phyloP scores from a whole-genome alignment of 2,329 filamentous ascomycete species.

The Scorias spongiosa region DNA sequence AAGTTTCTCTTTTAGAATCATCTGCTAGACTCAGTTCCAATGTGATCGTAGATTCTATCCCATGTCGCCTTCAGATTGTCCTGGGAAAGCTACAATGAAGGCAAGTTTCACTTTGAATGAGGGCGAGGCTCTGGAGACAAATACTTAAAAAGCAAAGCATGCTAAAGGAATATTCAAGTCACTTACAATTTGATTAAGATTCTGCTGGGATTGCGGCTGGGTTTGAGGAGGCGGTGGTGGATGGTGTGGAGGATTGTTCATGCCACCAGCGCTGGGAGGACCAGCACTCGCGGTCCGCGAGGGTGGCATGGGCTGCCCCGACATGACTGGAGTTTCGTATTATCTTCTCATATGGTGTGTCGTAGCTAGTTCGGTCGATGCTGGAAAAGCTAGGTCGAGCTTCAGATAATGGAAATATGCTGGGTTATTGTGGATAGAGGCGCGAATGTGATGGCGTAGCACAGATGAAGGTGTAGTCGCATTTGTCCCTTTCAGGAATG shows the following conservation, averaged over 20 bases:
- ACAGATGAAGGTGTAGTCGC: neutral
- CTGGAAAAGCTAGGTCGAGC: too few species aligned
- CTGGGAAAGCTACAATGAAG: too few species aligned
- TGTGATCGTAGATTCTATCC: too few species aligned
- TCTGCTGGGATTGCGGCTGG: slow-evolving; percentile 59
- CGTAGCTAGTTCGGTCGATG: too few species aligned
- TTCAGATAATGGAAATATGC: too few species aligned
- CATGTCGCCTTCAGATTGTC: too few species aligned
- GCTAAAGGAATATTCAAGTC: neutral
- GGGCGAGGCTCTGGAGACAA: too few species aligned
- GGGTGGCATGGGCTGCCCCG: slow-evolving; percentile 20
- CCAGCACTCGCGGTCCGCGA: slow-evolving; percentile 21
- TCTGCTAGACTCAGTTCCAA: too few species aligned
- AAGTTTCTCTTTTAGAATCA: too few species aligned
- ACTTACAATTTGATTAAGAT: slow-evolving; percentile 90
- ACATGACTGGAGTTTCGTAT: slow-evolving; percentile 13
- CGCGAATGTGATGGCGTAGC: too few species aligned
- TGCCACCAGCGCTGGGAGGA: slow-evolving; percentile 22
- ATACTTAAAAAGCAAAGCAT: neutral
- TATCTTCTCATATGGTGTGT: neutral
- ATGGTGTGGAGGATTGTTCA: slow-evolving; percentile 11
- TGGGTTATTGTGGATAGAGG: too few species aligned
- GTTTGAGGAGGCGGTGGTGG: slow-evolving; percentile 30
- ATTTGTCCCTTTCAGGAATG: neutral
- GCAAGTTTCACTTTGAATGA: too few species aligned